Conservation (phyloP, 345 rosid genomes). For the Atalantia buxifolia region DNA sequence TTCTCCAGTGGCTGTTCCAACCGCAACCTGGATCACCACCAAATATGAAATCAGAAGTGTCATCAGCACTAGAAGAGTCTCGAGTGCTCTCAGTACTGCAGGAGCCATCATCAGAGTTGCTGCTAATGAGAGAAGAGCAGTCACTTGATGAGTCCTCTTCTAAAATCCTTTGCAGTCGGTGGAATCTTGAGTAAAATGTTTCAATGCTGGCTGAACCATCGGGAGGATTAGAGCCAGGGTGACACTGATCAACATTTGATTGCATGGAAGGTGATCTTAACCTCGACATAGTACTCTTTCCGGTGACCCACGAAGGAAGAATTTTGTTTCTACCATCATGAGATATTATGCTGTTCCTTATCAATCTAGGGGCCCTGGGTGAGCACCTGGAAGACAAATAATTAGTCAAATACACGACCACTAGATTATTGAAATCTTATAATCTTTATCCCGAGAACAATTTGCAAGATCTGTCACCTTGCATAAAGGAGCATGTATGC, state of each 20-base stretch:
- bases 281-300: conserved; percentile 18
- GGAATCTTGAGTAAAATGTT: conserved; percentile 60
- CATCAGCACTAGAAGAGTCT: conserved; percentile 67
- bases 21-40: conserved; percentile 57
- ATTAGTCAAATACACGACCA: conserved; percentile 11
- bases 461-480: conserved; percentile 45
- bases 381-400: conserved; percentile 53
- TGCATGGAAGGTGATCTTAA: conserved; percentile 31
- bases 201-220: conserved; percentile 46
- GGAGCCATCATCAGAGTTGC: conserved; percentile 84
- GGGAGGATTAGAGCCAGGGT: conserved; percentile 30
- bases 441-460: background rate
- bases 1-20: conserved; percentile 50
- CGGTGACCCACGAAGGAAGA: conserved; percentile 18
- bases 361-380: conserved; percentile 61
- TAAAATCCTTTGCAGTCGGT: conserved; percentile 52
- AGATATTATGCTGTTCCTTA: conserved; percentile 35
- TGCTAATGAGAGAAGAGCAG: conserved; percentile 74
- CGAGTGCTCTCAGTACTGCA: conserved; percentile 81
- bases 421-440: background rate
- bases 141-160: conserved; percentile 91
- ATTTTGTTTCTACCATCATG: conserved; percentile 27
- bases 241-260: conserved; percentile 19
- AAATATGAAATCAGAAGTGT: conserved; percentile 62
- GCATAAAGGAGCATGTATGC: conserved; percentile 94